These are phyloP conservation scores for Aspergillus novoparasiticus DNA, from an alignment of 2,329 filamentous ascomycete species.

Conservation along the genomic window DNA sequence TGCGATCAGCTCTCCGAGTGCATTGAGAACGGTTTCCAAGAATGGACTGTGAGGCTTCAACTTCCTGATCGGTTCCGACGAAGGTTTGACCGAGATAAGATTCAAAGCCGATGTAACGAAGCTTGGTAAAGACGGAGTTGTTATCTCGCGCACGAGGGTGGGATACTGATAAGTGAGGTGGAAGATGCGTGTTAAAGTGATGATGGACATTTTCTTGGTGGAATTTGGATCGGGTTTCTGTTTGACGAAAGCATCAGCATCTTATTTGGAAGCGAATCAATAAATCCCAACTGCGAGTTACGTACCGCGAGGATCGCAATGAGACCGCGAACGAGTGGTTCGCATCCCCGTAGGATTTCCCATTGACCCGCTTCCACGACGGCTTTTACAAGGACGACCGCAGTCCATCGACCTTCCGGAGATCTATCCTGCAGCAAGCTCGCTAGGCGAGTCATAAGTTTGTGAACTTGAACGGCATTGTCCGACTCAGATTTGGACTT, in stretches of 20 bases:
- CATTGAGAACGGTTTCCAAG: conserved; percentile 69
- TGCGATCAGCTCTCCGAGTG: conserved; percentile 72
- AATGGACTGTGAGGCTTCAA: conserved; percentile 51
- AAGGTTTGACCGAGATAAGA: conserved; percentile 56
- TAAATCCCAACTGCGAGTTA: not conserved
- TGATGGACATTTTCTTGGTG: conserved; percentile 74
- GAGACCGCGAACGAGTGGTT: conserved; percentile 76
- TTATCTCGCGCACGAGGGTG: conserved; percentile 82
- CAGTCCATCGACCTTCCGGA: conserved; percentile 74
- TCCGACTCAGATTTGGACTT: conserved; percentile 68
- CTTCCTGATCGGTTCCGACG: conserved; percentile 37
- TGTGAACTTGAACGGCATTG: conserved; percentile 72
- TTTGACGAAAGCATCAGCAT: conserved; percentile 6
- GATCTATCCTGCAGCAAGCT: conserved; percentile 77
- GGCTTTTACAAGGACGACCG: conserved; percentile 76
- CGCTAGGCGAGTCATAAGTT: conserved; percentile 75
- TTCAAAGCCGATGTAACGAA: conserved; percentile 76
- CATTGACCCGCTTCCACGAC: conserved; percentile 80
- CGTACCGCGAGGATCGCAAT: conserved; percentile 71
- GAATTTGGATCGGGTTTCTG: conserved; percentile 76
- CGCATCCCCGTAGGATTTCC: conserved; percentile 73
- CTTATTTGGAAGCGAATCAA: not conserved
- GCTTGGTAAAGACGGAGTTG: conserved; percentile 74
- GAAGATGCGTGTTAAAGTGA: conserved; percentile 82
- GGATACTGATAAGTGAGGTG: conserved; percentile 78